phyloP scores from a whole-genome alignment of 257 asterid genomes.

The Solanum chiquidenum region DNA sequence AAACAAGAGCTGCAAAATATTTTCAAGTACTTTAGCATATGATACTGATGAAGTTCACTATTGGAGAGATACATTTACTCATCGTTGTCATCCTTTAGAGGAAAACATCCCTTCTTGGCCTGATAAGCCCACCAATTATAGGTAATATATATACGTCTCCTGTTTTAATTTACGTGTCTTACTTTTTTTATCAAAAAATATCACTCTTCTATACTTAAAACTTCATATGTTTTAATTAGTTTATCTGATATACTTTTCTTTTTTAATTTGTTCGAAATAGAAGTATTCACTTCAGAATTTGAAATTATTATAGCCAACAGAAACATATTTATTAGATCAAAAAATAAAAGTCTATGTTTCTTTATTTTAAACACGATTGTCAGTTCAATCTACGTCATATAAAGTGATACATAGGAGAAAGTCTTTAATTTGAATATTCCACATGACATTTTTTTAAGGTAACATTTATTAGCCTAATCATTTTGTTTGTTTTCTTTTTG shows the following conservation, averaged over 20 bases:
- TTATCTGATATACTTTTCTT: too few species aligned
- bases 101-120: conserved; percentile 50
- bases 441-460: background rate
- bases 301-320: background rate
- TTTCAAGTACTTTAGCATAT: conserved; percentile 14
- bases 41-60: conserved; percentile 9
- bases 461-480: background rate
- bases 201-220: background rate
- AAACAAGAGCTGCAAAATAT: conserved; percentile 26
- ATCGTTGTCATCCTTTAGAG: conserved; percentile 46
- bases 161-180: background rate
- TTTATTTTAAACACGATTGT: background rate
- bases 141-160: background rate
- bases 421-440: background rate
- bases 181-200: too few species aligned
- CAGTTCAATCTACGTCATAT: background rate
- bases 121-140: conserved; percentile 18
- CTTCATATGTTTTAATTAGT: too few species aligned
- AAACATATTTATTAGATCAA: background rate
- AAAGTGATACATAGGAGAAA: too few species aligned
- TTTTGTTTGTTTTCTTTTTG: background rate
- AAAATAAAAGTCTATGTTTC: background rate
- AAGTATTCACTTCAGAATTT: too few species aligned
- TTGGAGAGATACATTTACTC: conserved; percentile 18
- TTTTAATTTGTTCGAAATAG: too few species aligned